Conservation (phyloP, 1,284 basidiomycete genomes). For the Cryptococcus hybrid region DNA sequence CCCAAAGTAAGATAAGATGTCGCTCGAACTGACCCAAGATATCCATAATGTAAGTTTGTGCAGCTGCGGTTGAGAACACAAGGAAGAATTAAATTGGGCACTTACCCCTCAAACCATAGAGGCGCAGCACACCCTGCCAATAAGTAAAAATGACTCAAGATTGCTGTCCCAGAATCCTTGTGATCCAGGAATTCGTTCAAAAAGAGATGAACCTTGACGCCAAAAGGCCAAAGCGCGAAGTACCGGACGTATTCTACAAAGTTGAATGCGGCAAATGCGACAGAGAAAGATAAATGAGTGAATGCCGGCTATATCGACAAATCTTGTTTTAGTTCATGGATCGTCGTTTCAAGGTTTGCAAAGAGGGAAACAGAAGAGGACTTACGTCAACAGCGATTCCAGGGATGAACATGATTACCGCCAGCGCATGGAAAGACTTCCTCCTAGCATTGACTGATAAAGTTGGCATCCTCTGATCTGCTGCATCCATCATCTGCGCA, state of each 20-base stretch:
- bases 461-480: constrained; percentile 83
- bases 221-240: constrained; percentile 96
- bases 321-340: neutral
- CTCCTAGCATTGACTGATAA: constrained; percentile 89
- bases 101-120: constrained; percentile 91
- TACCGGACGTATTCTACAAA: constrained; percentile 96
- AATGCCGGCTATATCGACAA: constrained; percentile 74
- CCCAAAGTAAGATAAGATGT: constrained; percentile 80
- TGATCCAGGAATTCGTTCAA: constrained; percentile 96
- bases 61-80: neutral
- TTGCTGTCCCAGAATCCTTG: constrained; percentile 94
- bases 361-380: constrained; percentile 24
- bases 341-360: neutral
- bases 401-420: constrained; percentile 94
- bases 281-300: constrained; percentile 88
- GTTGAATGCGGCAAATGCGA: constrained; percentile 89
- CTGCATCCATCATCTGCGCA: constrained; percentile 79
- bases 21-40: constrained; percentile 58
- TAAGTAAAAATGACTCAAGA: constrained; percentile 95
- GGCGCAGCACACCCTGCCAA: constrained; percentile 91
- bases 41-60: neutral
- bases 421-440: constrained; percentile 96
- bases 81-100: constrained; percentile 14
- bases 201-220: constrained; percentile 90
- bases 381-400: constrained; percentile 88